Evolutionary conservation across 2,329 filamentous ascomycete genomes (phyloP).

Genomic region (Ophiostoma ulmi): DNA sequence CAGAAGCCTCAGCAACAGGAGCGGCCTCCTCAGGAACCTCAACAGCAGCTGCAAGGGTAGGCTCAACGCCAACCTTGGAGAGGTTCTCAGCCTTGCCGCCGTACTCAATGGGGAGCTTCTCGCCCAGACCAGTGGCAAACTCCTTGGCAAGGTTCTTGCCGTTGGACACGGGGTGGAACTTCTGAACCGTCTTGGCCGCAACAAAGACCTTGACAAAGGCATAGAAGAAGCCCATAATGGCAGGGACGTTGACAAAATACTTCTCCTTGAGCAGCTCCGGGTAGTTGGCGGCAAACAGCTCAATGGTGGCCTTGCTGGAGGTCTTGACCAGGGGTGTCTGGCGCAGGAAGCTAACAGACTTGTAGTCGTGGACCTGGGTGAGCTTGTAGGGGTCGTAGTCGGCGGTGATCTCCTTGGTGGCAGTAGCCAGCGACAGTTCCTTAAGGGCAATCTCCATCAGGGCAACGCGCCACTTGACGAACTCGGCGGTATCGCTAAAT

Average conservation of each 20-base stretch:
- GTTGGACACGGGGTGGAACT: conserved; percentile 72
- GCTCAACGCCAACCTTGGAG: conserved; percentile 29
- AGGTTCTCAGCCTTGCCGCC: conserved; percentile 60
- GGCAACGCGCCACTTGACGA: conserved; percentile 82
- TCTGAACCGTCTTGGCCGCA: conserved; percentile 67
- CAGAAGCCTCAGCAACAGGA: not conserved
- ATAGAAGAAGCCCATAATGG: conserved; percentile 86
- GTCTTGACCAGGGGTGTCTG: conserved; percentile 71
- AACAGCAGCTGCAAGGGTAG: conserved; percentile 27
- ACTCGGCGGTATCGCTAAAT: conserved; percentile 70
- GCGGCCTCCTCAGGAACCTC: conserved; percentile 1
- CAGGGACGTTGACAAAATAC: conserved; percentile 92
- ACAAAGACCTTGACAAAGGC: conserved; percentile 70
- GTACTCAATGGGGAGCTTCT: conserved; percentile 67
- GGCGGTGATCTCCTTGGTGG: conserved; percentile 66
- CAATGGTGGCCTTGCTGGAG: conserved; percentile 74
- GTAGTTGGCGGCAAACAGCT: conserved; percentile 74
- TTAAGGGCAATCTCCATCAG: conserved; percentile 83
- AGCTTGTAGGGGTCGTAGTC: conserved; percentile 82
- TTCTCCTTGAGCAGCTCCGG: conserved; percentile 85
- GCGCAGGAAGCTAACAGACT: conserved; percentile 78
- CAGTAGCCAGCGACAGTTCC: conserved; percentile 64
- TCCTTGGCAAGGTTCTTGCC: conserved; percentile 63
- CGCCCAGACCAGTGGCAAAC: conserved; percentile 53
- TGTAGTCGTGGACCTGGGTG: conserved; percentile 90